Evolutionary conservation across 2,329 filamentous ascomycete genomes (phyloP).

Genomic region (Aspergillus tamarii): DNA sequence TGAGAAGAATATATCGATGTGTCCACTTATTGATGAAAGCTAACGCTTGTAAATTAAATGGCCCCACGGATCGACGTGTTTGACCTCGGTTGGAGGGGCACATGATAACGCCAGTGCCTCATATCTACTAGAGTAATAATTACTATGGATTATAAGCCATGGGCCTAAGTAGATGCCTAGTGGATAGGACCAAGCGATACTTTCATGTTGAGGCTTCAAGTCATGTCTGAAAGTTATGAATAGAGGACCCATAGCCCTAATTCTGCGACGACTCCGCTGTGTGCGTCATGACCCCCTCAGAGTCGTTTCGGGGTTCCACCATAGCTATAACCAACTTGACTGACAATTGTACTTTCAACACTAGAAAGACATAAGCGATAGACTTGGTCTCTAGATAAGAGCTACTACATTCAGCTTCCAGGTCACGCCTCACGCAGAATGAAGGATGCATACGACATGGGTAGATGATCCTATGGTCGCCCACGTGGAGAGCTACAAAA

Average conservation of each 20-base stretch:
- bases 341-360: no score
- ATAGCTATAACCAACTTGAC: no score
- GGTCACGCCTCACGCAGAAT: background rate
- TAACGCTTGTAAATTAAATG: background rate
- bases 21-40: background rate
- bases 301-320: no score
- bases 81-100: conserved; percentile 8
- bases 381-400: background rate
- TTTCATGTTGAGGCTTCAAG: background rate
- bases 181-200: background rate
- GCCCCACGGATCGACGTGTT: conserved; percentile 11
- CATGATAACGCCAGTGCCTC: conserved; percentile 3
- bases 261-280: background rate
- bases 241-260: background rate
- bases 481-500: background rate
- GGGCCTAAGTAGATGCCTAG: background rate
- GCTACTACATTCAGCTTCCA: background rate
- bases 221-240: background rate
- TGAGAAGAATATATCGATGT: background rate
- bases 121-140: background rate
- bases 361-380: no score
- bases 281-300: no score
- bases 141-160: background rate
- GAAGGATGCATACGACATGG: background rate
- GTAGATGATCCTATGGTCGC: background rate